Evolutionary conservation across 352 stramenopile species (phyloP), one percentile per base, ranked within the genome.

Genomic region (Phytophthora pistaciae): DNA sequence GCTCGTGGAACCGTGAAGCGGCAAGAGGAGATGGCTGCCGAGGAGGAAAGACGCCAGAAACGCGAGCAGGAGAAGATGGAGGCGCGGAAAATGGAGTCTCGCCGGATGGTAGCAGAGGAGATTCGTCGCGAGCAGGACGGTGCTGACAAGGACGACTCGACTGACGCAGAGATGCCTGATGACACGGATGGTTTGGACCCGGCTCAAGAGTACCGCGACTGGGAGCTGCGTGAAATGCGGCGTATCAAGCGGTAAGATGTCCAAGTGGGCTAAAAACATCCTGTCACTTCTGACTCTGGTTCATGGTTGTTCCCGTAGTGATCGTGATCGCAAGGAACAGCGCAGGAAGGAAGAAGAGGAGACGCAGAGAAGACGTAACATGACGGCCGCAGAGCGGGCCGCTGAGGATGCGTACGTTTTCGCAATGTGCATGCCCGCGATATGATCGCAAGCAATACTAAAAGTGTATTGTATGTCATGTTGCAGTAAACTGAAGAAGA

Each of bases 331-430:
- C 23, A 89, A 91, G 33, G 84, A 97, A 69, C 70, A 93, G 63
- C 77, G 77, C 18, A 82, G 90, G 38, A 85, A 90, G 25, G 96
- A 99, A 69, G 83, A 84, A 11, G 77, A 88, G 42, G 97, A 99
- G 72, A 95, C 94, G 11, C 57, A 87, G 52, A 87, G 91, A 8
- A 79, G 92, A 40, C 88, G 93, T n/a, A 95, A 96, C 46, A 86
- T 99, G 87, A 99, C 98, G 31, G 96, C 99, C 63, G 97, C 98
- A 70, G 96, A 99, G 78, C 87, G 96, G 9, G 75, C 90, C 10
- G 75, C 88, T 23, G 96, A 99, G 74, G 97, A 99, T 70, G 84
- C 82, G 74, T 93, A 73, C 16, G 88, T 83, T 59, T 55, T 10
- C 3, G 13, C 11, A 18, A 5, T 21, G 42, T 64, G 25, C 31